Base-by-base conservation (phyloP, 768 basidiomycete species). In the Panellus pusillus region DNA sequence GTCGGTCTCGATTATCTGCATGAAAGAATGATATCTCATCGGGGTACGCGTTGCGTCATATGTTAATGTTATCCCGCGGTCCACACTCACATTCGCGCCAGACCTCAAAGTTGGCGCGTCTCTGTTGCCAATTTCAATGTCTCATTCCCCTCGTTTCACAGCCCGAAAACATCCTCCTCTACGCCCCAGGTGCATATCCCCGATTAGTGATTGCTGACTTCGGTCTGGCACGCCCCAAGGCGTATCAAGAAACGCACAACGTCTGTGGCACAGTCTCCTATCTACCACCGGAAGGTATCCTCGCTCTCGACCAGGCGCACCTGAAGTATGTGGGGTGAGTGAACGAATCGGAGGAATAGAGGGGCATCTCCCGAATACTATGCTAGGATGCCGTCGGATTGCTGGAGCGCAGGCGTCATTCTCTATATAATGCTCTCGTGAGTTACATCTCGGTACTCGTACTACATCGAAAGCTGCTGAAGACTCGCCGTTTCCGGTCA, bases 231-330 rank as follows among this genome's bases (percentile, higher is more conserved):
- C 83, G 90, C 15, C 82, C 83, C 7, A 84, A 83, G 61, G 83
- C 90, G 2, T 84, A 85, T 63, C 86, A 92, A 75, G 85, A 87
- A 64, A 93, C 91, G 0, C 75, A 90, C 63, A 91, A 91, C 60
- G 91, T 91, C 39, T 91, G 87, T 55, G 91, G 91, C n/a, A 93
- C 91, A 0, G 82, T 93, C 17, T 85, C 88, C 1, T 93, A 93
- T 68, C 74, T 93, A 14, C 90, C 91, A 8, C 91, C 91, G 0
- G 91, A 93, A 69, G 91, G 89, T 11, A 81, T 93, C 35, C 74
- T 88, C 9, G 91, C 91, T 7, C 71, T 93, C 38, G 87, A 91
- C 61, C 76, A 87, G 60, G 86, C 85, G 60, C 76, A 89, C 53
- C 68, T 89, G 39, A 83, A 87, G 46, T 91, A 91, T 60, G 69